Percentiles rank a stretch among this genome's conserved stretches.
These are phyloP conservation scores for Cucurbita ficifolia DNA, from an alignment of 306 rosid species.

Conservation along the genomic window DNA sequence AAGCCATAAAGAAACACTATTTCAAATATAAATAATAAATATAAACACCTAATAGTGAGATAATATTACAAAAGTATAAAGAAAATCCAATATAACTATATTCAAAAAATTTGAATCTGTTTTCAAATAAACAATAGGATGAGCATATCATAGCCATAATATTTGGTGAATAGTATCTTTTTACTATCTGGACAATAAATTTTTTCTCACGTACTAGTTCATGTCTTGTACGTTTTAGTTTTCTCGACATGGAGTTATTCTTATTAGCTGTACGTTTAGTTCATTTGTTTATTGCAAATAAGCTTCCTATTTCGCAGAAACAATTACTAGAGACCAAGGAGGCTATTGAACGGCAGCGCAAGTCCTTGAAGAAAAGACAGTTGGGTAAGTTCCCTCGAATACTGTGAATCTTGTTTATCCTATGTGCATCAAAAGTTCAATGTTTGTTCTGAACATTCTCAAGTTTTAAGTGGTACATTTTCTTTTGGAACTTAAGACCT, in stretches of 20 bases:
- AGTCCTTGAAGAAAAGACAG: conserved; percentile 77
- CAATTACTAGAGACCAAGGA: conserved; percentile 84
- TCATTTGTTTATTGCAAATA: neutral
- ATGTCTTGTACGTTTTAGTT: neutral
- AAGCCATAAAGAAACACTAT: neutral
- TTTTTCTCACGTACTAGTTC: neutral
- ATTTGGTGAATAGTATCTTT: neutral
- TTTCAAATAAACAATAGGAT: neutral
- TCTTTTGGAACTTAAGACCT: too few species aligned
- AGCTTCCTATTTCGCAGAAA: conserved; percentile 24
- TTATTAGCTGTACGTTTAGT: neutral
- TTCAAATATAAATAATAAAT: neutral
- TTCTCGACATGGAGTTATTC: neutral
- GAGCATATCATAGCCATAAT: neutral
- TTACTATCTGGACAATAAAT: neutral
- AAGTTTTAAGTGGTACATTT: too few species aligned
- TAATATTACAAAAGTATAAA: neutral
- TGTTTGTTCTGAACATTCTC: too few species aligned
- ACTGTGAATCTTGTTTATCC: too few species aligned
- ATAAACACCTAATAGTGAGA: neutral
- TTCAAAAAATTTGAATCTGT: neutral
- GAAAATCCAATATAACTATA: neutral
- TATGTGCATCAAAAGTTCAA: too few species aligned
- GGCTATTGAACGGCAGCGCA: conserved; percentile 86
- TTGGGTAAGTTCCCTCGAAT: conserved; percentile 27